phyloP scores from a whole-genome alignment of 1,284 basidiomycete species.

The Trichosporon coremiiforme region DNA sequence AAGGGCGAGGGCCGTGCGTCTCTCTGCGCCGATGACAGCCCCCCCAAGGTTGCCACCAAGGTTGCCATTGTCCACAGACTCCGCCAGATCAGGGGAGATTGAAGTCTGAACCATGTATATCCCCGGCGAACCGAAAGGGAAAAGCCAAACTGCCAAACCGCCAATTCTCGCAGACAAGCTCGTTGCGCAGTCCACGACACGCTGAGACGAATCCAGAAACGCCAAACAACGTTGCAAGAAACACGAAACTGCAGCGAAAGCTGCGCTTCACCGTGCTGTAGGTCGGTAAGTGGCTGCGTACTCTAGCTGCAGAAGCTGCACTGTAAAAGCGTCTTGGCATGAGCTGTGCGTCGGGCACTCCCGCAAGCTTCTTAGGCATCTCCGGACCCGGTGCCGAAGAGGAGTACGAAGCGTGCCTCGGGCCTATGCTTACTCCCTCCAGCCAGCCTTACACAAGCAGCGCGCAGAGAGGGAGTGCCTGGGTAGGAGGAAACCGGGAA shows the following conservation, averaged over 20 bases:
- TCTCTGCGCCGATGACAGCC: no score
- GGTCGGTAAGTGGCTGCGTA: no score
- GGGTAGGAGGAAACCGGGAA: neutral
- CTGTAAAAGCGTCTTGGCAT: no score
- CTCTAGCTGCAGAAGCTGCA: no score
- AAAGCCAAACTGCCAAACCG: neutral
- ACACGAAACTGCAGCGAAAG: no score
- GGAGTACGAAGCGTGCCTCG: slow-evolving; percentile 3
- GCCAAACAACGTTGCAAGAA: no score
- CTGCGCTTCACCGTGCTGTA: no score
- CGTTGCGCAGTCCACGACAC: neutral
- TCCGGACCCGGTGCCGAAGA: neutral
- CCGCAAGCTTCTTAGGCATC: no score
- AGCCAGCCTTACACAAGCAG: neutral
- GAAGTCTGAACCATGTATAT: neutral
- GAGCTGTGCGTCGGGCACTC: neutral
- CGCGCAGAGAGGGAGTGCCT: neutral
- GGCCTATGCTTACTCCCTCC: neutral
- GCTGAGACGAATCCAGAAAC: no score
- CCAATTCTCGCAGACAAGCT: neutral
- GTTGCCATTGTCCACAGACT: no score
- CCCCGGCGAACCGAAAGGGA: neutral
- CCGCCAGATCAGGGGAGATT: neutral
- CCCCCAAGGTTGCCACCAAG: no score
- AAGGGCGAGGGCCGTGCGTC: no score